Percentiles rank a stretch among this genome's conserved stretches.
phyloP scores from a whole-genome alignment of 2,329 filamentous ascomycete genomes.

The Tolypocladium ophioglossoides region DNA sequence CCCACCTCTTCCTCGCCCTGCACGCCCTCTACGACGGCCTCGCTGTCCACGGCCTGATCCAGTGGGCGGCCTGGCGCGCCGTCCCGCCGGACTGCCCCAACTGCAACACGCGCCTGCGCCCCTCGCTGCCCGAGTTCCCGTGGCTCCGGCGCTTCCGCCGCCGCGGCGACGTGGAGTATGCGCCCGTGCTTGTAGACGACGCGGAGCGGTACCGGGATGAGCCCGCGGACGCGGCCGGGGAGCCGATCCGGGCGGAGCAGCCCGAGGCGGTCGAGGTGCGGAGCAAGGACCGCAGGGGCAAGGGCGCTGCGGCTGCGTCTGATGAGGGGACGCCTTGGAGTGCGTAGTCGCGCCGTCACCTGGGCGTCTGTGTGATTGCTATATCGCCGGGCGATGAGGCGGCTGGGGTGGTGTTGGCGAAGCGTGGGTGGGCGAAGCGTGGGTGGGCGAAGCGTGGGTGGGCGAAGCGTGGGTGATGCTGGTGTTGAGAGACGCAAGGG shows the following conservation, averaged over 20 bases:
- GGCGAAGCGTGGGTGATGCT: no score
- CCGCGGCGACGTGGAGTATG: conserved; percentile 7
- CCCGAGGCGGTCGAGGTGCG: conserved; percentile 13
- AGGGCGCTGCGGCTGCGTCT: background rate
- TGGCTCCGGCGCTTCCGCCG: conserved; percentile 17
- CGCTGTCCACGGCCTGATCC: conserved; percentile 25
- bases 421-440: no score
- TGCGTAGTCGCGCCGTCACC: background rate
- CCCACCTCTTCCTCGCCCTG: conserved; percentile 26
- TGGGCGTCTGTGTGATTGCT: no score
- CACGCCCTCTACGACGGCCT: conserved; percentile 28
- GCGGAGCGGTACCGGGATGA: conserved; percentile 16
- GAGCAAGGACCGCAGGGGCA: conserved; percentile 13
- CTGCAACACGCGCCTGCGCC: conserved; percentile 26
- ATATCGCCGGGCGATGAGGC: no score
- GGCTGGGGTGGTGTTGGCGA: background rate
- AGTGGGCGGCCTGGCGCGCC: conserved; percentile 27
- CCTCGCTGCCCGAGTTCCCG: conserved; percentile 24
- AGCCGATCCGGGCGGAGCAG: conserved; percentile 1
- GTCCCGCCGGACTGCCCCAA: conserved; percentile 29
- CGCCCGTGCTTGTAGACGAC: conserved; percentile 12
- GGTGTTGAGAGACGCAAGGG: no score
- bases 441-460: no score
- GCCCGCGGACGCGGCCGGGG: conserved; percentile 7
- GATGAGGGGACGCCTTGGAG: background rate